These are phyloP conservation scores for Taxawa tesnikishii DNA, from an alignment of 2,329 filamentous ascomycete species.

Conservation along the genomic window DNA sequence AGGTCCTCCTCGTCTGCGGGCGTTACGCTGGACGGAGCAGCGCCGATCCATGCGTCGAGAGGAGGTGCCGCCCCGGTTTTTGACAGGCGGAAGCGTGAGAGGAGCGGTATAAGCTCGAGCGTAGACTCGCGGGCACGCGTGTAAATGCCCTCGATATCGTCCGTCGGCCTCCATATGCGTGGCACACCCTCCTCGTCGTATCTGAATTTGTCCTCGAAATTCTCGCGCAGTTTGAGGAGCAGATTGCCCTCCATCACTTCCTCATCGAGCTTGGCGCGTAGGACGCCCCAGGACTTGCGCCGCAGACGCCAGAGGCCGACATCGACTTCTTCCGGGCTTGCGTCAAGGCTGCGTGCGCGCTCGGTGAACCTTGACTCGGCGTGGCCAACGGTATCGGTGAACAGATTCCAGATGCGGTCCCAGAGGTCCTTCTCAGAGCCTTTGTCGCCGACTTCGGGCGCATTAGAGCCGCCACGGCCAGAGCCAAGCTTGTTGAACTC, in stretches of 20 bases:
- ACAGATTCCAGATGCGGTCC: constrained; percentile 88
- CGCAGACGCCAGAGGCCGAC: constrained; percentile 86
- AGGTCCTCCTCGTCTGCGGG: constrained; percentile 84
- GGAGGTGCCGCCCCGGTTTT: constrained; percentile 66
- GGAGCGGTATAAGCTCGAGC: constrained; percentile 74
- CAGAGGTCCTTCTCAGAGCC: constrained; percentile 76
- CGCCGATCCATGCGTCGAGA: constrained; percentile 73
- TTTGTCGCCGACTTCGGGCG: constrained; percentile 65
- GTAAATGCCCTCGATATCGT: constrained; percentile 95
- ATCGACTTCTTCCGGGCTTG: constrained; percentile 79
- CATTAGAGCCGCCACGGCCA: constrained; percentile 69
- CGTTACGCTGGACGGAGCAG: constrained; percentile 60
- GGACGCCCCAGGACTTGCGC: constrained; percentile 85
- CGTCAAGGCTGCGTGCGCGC: constrained; percentile 85
- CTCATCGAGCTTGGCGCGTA: constrained; percentile 85
- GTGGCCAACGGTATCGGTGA: constrained; percentile 69
- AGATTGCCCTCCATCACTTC: constrained; percentile 98
- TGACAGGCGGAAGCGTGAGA: constrained; percentile 70
- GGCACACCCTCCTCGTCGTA: constrained; percentile 94
- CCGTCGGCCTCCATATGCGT: constrained; percentile 88
- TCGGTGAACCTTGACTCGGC: constrained; percentile 79
- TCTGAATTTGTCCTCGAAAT: constrained; percentile 98
- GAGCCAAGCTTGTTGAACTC: constrained; percentile 96
- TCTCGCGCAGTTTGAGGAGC: constrained; percentile 86
- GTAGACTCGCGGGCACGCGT: constrained; percentile 88